Percentiles rank a stretch among this genome's conserved stretches.
Evolutionary conservation across 2,329 filamentous ascomycete genomes (phyloP).

Genomic region (Didymella keratinophila): DNA sequence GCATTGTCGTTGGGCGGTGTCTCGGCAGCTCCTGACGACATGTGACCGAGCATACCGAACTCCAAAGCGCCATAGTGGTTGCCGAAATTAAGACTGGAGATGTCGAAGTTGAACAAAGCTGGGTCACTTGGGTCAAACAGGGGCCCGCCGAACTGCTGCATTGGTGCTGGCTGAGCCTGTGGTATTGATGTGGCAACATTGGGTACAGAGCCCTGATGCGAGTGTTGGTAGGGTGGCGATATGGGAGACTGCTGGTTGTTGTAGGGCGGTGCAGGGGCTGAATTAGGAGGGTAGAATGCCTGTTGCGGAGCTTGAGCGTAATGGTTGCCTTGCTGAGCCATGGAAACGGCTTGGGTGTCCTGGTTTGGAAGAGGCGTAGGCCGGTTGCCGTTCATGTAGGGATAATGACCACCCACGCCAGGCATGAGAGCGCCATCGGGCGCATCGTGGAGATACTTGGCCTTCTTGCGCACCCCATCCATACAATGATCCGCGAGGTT

Average conservation of each 20-base stretch:
- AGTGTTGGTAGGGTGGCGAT: conserved; percentile 74
- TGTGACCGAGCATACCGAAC: conserved; percentile 94
- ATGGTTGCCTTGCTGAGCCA: conserved; percentile 52
- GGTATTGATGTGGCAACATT: conserved; percentile 57
- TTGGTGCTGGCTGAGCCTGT: conserved; percentile 48
- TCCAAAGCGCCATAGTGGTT: conserved; percentile 96
- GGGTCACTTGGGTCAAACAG: conserved; percentile 93
- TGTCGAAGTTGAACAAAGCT: conserved; percentile 92
- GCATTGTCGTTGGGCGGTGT: conserved; percentile 71
- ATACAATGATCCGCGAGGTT: conserved; percentile 90
- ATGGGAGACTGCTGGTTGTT: conserved; percentile 76
- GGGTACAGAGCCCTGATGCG: conserved; percentile 56
- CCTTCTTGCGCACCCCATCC: conserved; percentile 97
- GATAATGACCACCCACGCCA: conserved; percentile 78
- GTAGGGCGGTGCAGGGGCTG: conserved; percentile 57
- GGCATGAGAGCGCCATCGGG: conserved; percentile 87
- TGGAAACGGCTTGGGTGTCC: conserved; percentile 32
- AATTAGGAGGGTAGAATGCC: conserved; percentile 53
- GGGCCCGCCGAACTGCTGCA: conserved; percentile 59
- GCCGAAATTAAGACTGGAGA: conserved; percentile 92
- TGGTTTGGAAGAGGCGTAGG: conserved; percentile 46
- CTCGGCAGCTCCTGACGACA: conserved; percentile 90
- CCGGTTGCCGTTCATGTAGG: conserved; percentile 59
- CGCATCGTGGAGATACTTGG: conserved; percentile 97
- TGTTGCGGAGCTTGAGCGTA: conserved; percentile 52